phyloP scores from a whole-genome alignment of 2,329 filamentous ascomycete species.

The Pseudopyricularia javanii region DNA sequence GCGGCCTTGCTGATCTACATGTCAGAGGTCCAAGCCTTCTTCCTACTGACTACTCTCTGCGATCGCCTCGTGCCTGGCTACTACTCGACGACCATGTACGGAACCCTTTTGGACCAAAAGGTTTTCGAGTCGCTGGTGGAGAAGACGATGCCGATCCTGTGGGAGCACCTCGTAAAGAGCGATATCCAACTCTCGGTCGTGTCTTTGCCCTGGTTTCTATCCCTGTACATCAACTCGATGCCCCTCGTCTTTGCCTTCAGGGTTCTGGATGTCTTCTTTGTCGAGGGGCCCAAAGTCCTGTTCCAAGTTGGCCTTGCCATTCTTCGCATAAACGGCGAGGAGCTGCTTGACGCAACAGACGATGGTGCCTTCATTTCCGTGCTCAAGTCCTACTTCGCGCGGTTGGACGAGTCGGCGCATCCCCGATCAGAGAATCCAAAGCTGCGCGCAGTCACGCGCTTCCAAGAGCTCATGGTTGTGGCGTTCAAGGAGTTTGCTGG shows the following conservation, averaged over 20 bases:
- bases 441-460: conserved; percentile 82
- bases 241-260: conserved; percentile 94
- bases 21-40: conserved; percentile 93
- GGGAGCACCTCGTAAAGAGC: conserved; percentile 94
- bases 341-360: conserved; percentile 82
- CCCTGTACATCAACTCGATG: conserved; percentile 99
- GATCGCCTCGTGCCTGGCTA: conserved; percentile 90
- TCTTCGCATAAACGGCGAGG: conserved; percentile 90
- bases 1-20: conserved; percentile 97
- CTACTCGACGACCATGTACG: conserved; percentile 99
- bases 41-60: conserved; percentile 80
- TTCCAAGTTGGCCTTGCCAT: conserved; percentile 98
- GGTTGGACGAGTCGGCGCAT: conserved; percentile 89
- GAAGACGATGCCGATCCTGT: conserved; percentile 95
- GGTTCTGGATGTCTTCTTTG: conserved; percentile 94
- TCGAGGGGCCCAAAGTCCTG: conserved; percentile 92
- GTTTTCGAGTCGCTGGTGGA: conserved; percentile 98
- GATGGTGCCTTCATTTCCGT: conserved; percentile 96
- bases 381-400: conserved; percentile 85
- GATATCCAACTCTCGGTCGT: conserved; percentile 97
- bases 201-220: conserved; percentile 94
- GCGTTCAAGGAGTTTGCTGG: conserved; percentile 96
- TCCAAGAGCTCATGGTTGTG: conserved; percentile 97
- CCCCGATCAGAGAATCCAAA: conserved; percentile 94
- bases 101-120: conserved; percentile 88